These are phyloP conservation scores for Penstemon barbatus DNA, from an alignment of 257 asterid genomes.

Conservation along the genomic window DNA sequence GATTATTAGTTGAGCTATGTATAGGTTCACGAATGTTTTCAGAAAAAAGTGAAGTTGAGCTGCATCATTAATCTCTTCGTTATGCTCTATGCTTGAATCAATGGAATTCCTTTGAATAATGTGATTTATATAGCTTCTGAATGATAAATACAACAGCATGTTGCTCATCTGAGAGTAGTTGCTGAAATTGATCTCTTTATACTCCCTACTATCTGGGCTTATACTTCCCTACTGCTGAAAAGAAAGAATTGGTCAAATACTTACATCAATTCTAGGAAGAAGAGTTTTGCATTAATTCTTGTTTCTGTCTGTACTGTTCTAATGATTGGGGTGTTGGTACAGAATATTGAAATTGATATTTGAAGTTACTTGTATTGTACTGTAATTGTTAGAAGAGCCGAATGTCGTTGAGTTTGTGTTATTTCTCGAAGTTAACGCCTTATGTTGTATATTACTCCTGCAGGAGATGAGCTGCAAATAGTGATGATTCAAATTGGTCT, in stretches of 20 bases:
- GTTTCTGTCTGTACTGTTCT: neutral
- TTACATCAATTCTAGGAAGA: neutral
- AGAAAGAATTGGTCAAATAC: neutral
- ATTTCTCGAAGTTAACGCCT: slow-evolving; percentile 18
- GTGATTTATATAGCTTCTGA: neutral
- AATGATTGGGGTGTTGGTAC: neutral
- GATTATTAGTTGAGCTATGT: neutral
- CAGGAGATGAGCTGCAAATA: slow-evolving; percentile 37
- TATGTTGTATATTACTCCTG: neutral
- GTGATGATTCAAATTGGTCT: slow-evolving; percentile 70
- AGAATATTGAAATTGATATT: neutral
- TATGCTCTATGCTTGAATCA: slow-evolving; percentile 4
- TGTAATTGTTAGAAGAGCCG: neutral
- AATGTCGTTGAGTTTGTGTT: neutral
- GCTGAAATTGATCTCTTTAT: neutral
- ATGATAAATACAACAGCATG: neutral
- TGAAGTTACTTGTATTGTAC: slow-evolving; percentile 1
- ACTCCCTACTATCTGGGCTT: too few relatives aligned
- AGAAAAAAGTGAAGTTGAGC: neutral
- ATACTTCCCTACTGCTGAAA: neutral
- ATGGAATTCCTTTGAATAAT: neutral
- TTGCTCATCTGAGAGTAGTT: neutral
- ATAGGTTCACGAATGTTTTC: neutral
- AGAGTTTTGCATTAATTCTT: neutral
- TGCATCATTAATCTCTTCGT: neutral